Percentiles rank a stretch among this genome's conserved stretches.
Conservation (phyloP, 2,329 filamentous ascomycete species). For the Penicillium paneum region DNA sequence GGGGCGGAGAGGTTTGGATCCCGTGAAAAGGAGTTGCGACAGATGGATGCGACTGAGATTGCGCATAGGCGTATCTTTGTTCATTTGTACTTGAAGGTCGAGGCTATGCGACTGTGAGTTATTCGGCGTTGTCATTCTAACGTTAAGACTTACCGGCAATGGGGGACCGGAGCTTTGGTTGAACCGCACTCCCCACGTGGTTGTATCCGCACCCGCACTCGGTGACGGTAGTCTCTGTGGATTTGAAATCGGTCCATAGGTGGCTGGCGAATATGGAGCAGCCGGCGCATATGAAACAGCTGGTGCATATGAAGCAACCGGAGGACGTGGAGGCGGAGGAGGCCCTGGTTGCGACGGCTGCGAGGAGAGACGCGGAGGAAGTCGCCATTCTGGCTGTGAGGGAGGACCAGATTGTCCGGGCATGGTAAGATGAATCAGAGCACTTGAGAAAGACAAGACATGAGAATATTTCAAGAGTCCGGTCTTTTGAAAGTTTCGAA, state of each 20-base stretch:
- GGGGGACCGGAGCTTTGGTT: constrained; percentile 35
- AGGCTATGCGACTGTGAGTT: constrained; percentile 26
- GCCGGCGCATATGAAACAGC: constrained; percentile 33
- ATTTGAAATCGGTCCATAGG: constrained; percentile 36
- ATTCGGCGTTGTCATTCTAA: not conserved
- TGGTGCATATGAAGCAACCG: constrained; percentile 29
- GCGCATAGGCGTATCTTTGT: constrained; percentile 19
- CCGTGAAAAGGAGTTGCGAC: constrained; percentile 21
- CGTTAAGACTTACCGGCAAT: constrained; percentile 34
- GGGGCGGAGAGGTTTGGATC: constrained; percentile 10
- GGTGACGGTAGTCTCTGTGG: constrained; percentile 20
- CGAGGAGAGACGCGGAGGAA: constrained; percentile 24
- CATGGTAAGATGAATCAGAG: constrained; percentile 25
- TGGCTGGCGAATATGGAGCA: constrained; percentile 33
- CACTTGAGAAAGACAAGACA: not conserved
- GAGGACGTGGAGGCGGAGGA: constrained; percentile 23
- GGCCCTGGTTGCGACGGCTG: constrained; percentile 17
- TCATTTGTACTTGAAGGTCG: constrained; percentile 35
- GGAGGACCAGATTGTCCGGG: constrained; percentile 32
- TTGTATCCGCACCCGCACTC: constrained; percentile 29
- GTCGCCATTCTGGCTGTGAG: constrained; percentile 41
- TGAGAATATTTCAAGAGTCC: not conserved
- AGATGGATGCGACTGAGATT: constrained; percentile 18
- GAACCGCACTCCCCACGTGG: constrained; percentile 45
- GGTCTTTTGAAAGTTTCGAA: not conserved